Evolutionary conservation across 1,284 basidiomycete genomes (phyloP), one percentile per base, ranked within the genome.

Genomic region (Ustilago curta): DNA sequence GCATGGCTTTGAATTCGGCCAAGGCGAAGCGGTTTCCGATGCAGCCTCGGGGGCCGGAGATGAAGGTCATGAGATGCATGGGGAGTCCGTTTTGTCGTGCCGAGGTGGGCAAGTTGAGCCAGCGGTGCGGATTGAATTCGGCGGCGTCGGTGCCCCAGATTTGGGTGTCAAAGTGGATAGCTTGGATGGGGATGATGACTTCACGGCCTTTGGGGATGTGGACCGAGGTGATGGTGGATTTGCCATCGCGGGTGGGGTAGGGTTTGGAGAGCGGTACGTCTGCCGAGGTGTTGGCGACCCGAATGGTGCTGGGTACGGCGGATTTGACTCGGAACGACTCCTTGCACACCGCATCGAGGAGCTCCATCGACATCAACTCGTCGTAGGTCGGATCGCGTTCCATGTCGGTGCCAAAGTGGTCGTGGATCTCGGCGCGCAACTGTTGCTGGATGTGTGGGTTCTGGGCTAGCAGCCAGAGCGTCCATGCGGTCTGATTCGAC

Each of bases 1-100:
- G 51, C 53, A 84, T 76, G 8, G 77, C 67, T 55, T 82, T 83
- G 70, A 84, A 81, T 37, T 84, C 82, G 6, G 76, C 71, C 21
- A 81, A 58, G 0, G 78, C 80, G 63, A 83, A 83, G 4, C 76
- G 39, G 42, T 79, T 69, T 2, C 82, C 82, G 19, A 84, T 78
- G 56, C 82, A 84, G 3, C 71, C 76, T 19, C 81, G 48, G 2
- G 82, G 76, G 5, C 82, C 82, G 6, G 66, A 57, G 54, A 84
- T 70, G 64, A 84, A 84, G 29, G 77, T 74, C 59, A 82, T 57
- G 32, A 77, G 55, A 39, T 72, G 70, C 59, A 68, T 57, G 49
- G 77, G 70, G 18, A 82, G 48, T 16, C 65, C 61, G 40, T 29
- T 51, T 4, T 66, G 32, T 52, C 70, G 62, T 27, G 67, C 72